A percentile compares a stretch with the other conserved stretches of the same genome.
These are phyloP conservation scores for Chaetomium cochliodes DNA, from an alignment of 495 filamentous ascomycete genomes.

Conservation along the genomic window DNA sequence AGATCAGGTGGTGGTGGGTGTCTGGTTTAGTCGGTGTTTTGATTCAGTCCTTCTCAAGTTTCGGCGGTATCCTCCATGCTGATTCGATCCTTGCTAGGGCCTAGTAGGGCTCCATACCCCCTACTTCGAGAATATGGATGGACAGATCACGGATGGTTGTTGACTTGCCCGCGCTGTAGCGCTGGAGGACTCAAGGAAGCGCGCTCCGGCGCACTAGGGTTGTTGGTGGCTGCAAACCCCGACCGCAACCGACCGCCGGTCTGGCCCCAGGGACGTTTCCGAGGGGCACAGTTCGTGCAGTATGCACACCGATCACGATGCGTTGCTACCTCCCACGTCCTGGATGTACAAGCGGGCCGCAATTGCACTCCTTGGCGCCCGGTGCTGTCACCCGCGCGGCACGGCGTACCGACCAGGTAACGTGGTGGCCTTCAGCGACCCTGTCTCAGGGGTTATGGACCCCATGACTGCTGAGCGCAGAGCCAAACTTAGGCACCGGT, in stretches of 20 bases:
- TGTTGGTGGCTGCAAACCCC: too few species aligned
- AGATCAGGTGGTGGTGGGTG: too few species aligned
- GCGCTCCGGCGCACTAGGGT: constrained; percentile 32
- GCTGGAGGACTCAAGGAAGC: constrained; percentile 67
- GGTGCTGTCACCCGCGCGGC: too few species aligned
- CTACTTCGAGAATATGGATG: constrained; percentile 68
- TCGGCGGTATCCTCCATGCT: background rate
- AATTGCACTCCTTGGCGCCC: background rate
- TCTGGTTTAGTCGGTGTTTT: too few species aligned
- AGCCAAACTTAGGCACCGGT: too few species aligned
- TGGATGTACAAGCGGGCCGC: constrained; percentile 1
- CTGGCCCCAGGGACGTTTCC: too few species aligned
- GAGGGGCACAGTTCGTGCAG: background rate
- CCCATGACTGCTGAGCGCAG: too few species aligned
- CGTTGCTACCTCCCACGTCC: background rate
- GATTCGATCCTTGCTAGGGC: background rate
- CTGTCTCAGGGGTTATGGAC: too few species aligned
- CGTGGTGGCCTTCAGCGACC: background rate
- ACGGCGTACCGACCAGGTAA: background rate
- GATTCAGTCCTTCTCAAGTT: too few species aligned
- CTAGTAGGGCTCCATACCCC: constrained; percentile 41
- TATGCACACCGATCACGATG: background rate
- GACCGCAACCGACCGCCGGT: too few species aligned
- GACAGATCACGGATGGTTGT: constrained; percentile 63
- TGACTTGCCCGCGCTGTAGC: constrained; percentile 83